Evolutionary conservation across 805 yeast species (phyloP).

Genomic region (Schwanniomyces yamadae): DNA sequence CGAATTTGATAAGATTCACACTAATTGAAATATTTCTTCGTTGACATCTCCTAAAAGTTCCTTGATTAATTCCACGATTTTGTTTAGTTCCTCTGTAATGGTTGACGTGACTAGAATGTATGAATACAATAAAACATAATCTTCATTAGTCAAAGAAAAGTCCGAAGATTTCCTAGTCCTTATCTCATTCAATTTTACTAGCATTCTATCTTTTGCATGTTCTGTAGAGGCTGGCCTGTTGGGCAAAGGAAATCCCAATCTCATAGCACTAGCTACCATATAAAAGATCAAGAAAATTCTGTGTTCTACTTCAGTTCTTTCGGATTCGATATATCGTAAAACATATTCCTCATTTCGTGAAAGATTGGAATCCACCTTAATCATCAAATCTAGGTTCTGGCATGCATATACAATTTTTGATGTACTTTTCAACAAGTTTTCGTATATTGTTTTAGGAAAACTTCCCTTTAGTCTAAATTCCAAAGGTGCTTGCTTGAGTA

Average conservation of each 20-base stretch:
- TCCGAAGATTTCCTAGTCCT: slow-evolving; percentile 30
- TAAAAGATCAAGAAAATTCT: slow-evolving; percentile 74
- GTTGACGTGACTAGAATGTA: slow-evolving; percentile 71
- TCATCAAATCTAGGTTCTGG: slow-evolving; percentile 69
- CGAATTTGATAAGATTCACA: slow-evolving; percentile 11
- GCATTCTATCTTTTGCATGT: slow-evolving; percentile 68
- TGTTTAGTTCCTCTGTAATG: slow-evolving; percentile 62
- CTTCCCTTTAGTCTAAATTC: slow-evolving; percentile 75
- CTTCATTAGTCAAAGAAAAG: slow-evolving; percentile 54
- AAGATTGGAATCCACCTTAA: slow-evolving; percentile 58
- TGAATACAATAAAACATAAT: slow-evolving; percentile 73
- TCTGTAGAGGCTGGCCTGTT: slow-evolving; percentile 74
- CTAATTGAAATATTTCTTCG: slow-evolving; percentile 57
- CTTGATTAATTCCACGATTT: slow-evolving; percentile 52
- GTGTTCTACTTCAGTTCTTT: slow-evolving; percentile 68
- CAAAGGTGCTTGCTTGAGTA: slow-evolving; percentile 69
- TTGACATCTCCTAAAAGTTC: slow-evolving; percentile 65
- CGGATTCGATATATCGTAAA: slow-evolving; percentile 51
- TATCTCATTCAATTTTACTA: slow-evolving; percentile 61
- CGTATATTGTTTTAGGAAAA: slow-evolving; percentile 57
- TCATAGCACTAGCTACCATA: slow-evolving; percentile 73
- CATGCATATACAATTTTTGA: slow-evolving; percentile 69
- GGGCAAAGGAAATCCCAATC: slow-evolving; percentile 75
- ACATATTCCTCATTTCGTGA: slow-evolving; percentile 55
- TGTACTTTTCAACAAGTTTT: slow-evolving; percentile 51